A percentile compares a stretch with the other conserved stretches of the same genome.
Evolutionary conservation across 2,329 filamentous ascomycete genomes (phyloP).

Genomic region (Chrysosporium queenslandicum): DNA sequence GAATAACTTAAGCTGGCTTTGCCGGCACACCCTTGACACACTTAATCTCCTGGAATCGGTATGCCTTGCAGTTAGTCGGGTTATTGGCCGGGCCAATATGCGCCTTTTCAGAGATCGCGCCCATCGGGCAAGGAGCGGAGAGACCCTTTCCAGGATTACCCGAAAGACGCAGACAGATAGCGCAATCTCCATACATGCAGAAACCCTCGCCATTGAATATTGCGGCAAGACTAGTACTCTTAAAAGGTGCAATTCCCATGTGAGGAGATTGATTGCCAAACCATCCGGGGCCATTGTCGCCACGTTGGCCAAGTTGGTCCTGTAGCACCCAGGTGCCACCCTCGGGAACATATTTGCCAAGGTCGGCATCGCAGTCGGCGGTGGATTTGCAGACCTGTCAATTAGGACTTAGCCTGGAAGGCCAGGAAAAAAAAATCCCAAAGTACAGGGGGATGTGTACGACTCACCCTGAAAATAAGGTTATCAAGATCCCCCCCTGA

Average conservation of each 20-base stretch:
- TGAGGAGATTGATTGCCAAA: constrained; percentile 11
- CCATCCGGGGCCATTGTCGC: constrained; percentile 6
- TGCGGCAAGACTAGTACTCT: neutral
- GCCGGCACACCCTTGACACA: constrained; percentile 9
- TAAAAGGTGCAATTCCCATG: constrained; percentile 3
- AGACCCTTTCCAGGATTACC: neutral
- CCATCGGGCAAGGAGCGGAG: constrained; percentile 7
- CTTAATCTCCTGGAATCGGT: constrained; percentile 11
- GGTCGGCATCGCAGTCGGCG: constrained; percentile 7
- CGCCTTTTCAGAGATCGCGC: constrained; percentile 3
- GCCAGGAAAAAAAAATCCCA: neutral
- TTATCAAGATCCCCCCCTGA: constrained; percentile 10
- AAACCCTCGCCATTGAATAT: constrained; percentile 9
- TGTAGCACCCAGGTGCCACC: constrained; percentile 10
- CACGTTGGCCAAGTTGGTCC: constrained; percentile 9
- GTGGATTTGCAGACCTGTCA: constrained; percentile 12
- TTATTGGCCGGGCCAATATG: constrained; percentile 8
- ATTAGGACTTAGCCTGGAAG: neutral
- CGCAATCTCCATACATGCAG: constrained; percentile 12
- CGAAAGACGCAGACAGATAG: constrained; percentile 6
- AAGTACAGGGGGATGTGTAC: too few relatives aligned
- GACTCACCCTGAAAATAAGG: constrained; percentile 8
- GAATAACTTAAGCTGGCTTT: neutral
- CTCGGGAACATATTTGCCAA: constrained; percentile 6
- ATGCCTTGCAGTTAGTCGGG: constrained; percentile 10